Evolutionary conservation across 2,329 filamentous ascomycete genomes (phyloP), one percentile per base, ranked within the genome.

Genomic region (Fusarium falciforme): DNA sequence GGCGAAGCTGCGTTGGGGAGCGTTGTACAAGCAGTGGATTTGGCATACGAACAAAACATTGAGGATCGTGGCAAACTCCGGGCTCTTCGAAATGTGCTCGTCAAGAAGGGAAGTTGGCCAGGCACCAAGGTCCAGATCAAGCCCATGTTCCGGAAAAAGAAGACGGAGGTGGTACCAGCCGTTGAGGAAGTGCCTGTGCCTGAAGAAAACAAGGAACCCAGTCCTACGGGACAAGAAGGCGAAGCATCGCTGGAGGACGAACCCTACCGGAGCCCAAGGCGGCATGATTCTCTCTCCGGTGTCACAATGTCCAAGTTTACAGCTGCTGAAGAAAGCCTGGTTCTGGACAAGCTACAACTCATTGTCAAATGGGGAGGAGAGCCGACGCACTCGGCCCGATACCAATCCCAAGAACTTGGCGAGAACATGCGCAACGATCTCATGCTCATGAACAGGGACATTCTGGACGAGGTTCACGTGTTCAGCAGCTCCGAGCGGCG

Each of bases 321-420:
- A 8, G 96, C 96, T 1, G 94, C 92, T 17, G 96, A 98, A 80
- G 95, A 98, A 80, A 95, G 95, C 78, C 88, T 98, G 58, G 93
- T 98, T 2, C 88, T 99, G 3, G 97, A 99, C 82, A 99, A 99
- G 83, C 86, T 99, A 36, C 96, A 99, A 82, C 89, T 99, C 42
- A 97, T 99, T 76, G 96, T 99, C 83, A 99, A 99, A 81, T 99
- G 96, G 97, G 96, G 96, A 75, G 96, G 96, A 44, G 96, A 99
- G 82, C 96, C 97, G 14, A 99, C 96, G 0, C 97, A 99, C 83
- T 98, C 96, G 31, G 97, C 96, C 35, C 91, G 96, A 60, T 98
- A 99, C 80, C 96, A 99, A 83, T 92, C 96, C 1, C 95, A 98
- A 77, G 97, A 99, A 80, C 90, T 99, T 11, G 96, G 96, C 20